Evolutionary conservation across 2,329 filamentous ascomycete genomes (phyloP), one percentile per base, ranked within the genome.

Genomic region (Diaporthe vaccinii): DNA sequence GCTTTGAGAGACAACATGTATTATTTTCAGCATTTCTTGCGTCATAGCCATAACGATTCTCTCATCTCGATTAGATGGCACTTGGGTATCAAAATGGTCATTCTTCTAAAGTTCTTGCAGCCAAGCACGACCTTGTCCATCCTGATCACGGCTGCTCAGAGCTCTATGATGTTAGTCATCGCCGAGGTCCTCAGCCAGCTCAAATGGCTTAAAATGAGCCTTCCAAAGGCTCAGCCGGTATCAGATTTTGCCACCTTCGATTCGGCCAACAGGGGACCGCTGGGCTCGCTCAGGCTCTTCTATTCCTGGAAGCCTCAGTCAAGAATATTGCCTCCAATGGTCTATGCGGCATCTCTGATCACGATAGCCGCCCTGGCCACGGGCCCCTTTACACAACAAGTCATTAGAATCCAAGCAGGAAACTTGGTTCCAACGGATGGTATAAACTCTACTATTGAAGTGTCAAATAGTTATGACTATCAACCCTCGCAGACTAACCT

Each of bases 181-280:
- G 28, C 61, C 3, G 61, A 67, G 44, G 31, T 67, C 25, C 44
- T 67, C 10, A 51, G 61, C 25, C 39, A 65, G 17, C 25, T 67
- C 15, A 67, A 67, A n/a, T 67, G 41, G 41, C 28, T 49, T 14
- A 28, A 67, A 49, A 67, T 67, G 17, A 49, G 41, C 28, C 20
- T 67, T 15, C 44, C 61, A 36, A 67, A 51, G 5, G 20, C 61
- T 4, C 61, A 49, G 9, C 14, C 59, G 39, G 3, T 51, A 2
- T 20, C 41, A n/a, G 61, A 67, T 20, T 9, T 67, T 34, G 28
- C 44, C 41, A 31, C 44, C 7, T 51, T 67, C 44, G 61, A 49
- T 22, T 34, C 44, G 8, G 61, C 61, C 9, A 65, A 41, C 25
- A 22, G 61, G 14, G 25, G 61, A 17, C 61, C 39, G 4, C 15